A percentile compares a stretch with the other conserved stretches of the same genome.
Conservation (phyloP, 2,329 filamentous ascomycete genomes). For the Paraphoma chrysanthemicola region DNA sequence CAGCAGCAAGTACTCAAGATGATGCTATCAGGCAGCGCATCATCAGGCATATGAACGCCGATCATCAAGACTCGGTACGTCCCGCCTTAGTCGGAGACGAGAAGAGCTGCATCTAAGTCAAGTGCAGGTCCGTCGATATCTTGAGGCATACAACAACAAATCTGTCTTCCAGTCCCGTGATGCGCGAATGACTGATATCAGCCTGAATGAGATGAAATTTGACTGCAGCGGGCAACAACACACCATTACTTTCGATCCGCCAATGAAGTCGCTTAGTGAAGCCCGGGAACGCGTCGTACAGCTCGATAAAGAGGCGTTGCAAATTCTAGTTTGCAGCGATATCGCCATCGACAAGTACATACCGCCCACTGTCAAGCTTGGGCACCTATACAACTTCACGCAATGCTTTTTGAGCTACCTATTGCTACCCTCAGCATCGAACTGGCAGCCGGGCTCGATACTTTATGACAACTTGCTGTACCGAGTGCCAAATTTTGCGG, state of each 20-base stretch:
- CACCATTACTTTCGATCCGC: constrained; percentile 70
- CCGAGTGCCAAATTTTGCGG: constrained; percentile 62
- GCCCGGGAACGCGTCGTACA: constrained; percentile 73
- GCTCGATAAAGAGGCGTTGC: constrained; percentile 70
- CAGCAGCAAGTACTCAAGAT: constrained; percentile 48
- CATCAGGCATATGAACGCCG: constrained; percentile 84
- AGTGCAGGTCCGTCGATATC: constrained; percentile 69
- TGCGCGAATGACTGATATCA: constrained; percentile 71
- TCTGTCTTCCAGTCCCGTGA: constrained; percentile 62
- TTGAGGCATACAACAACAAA: constrained; percentile 73
- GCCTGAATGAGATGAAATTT: constrained; percentile 68
- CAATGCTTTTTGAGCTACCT: constrained; percentile 46
- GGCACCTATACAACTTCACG: constrained; percentile 62
- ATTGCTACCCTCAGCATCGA: constrained; percentile 33
- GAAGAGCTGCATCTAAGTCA: constrained; percentile 6
- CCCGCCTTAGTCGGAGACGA: background rate
- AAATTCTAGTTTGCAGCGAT: constrained; percentile 66
- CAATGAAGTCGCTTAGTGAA: constrained; percentile 72
- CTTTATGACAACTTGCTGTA: constrained; percentile 53
- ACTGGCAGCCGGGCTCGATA: constrained; percentile 43
- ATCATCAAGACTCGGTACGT: constrained; percentile 72
- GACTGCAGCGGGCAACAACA: constrained; percentile 57
- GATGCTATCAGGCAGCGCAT: constrained; percentile 65
- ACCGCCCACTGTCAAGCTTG: constrained; percentile 55
- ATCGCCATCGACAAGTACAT: constrained; percentile 61